phyloP scores from a whole-genome alignment of 805 yeast genomes.

The Candida orba region DNA sequence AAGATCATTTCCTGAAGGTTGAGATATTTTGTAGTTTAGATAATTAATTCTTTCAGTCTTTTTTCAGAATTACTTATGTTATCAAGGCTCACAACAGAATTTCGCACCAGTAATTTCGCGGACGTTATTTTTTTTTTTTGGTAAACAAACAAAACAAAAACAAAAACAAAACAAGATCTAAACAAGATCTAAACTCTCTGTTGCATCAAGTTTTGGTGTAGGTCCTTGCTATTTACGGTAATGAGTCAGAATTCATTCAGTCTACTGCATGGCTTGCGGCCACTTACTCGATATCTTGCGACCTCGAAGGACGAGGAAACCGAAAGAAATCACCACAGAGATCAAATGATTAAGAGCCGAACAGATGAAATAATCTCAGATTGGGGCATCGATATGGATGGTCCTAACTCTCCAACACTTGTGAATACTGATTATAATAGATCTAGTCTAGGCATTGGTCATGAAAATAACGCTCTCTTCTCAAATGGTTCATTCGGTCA shows the following conservation, averaged over 20 bases:
- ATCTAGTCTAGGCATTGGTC: not conserved
- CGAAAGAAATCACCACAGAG: not conserved
- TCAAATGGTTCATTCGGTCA: not conserved
- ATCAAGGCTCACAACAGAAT: too few relatives aligned
- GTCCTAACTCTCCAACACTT: slow-evolving; percentile 22
- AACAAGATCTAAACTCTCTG: not conserved
- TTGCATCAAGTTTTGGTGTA: too few relatives aligned
- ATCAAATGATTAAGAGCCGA: slow-evolving; percentile 4
- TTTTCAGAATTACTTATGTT: too few relatives aligned
- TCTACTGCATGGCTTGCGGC: slow-evolving; percentile 20
- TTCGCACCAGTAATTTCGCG: too few relatives aligned
- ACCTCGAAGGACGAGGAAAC: slow-evolving; percentile 1
- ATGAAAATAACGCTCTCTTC: not conserved
- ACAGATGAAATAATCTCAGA: slow-evolving; percentile 17
- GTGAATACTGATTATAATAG: slow-evolving; percentile 11
- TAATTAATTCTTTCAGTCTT: too few relatives aligned
- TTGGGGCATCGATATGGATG: slow-evolving; percentile 21
- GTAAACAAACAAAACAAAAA: not conserved
- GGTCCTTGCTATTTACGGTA: too few relatives aligned
- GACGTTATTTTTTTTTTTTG: not conserved
- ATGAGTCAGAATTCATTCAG: slow-evolving; percentile 8
- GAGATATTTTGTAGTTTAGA: too few relatives aligned
- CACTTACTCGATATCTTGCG: slow-evolving; percentile 19
- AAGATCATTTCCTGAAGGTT: too few relatives aligned
- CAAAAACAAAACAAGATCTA: slow-evolving; percentile 1